These are phyloP conservation scores for Gentiana dahurica DNA, from an alignment of 257 asterid species.

Conservation along the genomic window DNA sequence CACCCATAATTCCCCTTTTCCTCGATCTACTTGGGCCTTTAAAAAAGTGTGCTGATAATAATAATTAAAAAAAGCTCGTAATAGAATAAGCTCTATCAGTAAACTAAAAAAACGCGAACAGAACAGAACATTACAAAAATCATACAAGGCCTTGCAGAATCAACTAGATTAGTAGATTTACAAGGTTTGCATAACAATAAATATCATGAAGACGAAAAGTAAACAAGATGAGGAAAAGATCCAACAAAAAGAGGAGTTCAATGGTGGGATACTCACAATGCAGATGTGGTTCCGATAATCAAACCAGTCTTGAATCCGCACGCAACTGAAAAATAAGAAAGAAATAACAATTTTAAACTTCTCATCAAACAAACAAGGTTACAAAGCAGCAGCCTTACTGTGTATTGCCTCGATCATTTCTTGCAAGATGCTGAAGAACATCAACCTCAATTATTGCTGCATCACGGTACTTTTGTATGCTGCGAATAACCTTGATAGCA, in stretches of 20 bases:
- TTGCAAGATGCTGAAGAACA: constrained; percentile 53
- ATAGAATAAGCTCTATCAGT: too few species aligned
- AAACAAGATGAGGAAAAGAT: constrained; percentile 4
- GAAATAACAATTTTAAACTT: neutral
- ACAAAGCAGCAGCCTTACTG: constrained; percentile 33
- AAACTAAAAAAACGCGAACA: too few species aligned
- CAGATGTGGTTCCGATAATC: constrained; percentile 82
- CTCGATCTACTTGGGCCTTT: too few species aligned
- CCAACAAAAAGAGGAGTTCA: too few species aligned
- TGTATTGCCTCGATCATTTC: constrained; percentile 40
- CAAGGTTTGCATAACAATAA: neutral
- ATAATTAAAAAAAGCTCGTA: too few species aligned
- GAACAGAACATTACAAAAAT: constrained; percentile 1
- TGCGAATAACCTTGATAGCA: constrained; percentile 73
- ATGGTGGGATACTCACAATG: constrained; percentile 44
- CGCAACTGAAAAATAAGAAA: constrained; percentile 44
- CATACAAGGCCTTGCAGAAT: constrained; percentile 5
- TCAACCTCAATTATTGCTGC: constrained; percentile 79
- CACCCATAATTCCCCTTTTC: too few species aligned
- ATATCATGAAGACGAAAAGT: constrained; percentile 3
- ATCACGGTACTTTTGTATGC: constrained; percentile 67
- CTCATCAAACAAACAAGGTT: constrained; percentile 7
- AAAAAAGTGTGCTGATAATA: too few species aligned
- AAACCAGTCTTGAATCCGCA: constrained; percentile 71
- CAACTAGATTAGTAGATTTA: neutral